Percentiles rank a stretch among this genome's conserved stretches.
Evolutionary conservation across 805 yeast species (phyloP).

Genomic region (Jamesozyma gamospora): DNA sequence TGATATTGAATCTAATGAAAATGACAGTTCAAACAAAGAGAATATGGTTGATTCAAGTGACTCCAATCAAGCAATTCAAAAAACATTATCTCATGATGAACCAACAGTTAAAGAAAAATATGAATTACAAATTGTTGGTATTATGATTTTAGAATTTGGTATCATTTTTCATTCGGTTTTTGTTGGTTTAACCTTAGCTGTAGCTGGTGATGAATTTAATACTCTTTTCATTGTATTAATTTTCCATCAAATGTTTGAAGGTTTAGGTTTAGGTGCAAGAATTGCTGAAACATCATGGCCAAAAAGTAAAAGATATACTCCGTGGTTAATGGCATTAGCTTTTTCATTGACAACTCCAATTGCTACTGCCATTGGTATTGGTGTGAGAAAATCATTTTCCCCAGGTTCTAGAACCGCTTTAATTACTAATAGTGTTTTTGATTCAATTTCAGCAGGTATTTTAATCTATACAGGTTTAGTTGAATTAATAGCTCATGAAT

Average conservation of each 20-base stretch:
- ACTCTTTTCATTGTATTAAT: constrained; percentile 60
- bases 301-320: constrained; percentile 35
- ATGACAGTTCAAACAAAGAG: too few species aligned
- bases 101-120: constrained; percentile 32
- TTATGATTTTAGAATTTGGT: constrained; percentile 66
- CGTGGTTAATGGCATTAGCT: constrained; percentile 45
- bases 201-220: constrained; percentile 66
- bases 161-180: constrained; percentile 75
- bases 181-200: constrained; percentile 68
- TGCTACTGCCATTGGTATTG: constrained; percentile 70
- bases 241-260: constrained; percentile 78
- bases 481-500: constrained; percentile 70
- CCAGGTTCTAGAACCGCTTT: constrained; percentile 50
- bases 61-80: too few species aligned
- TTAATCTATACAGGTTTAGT: constrained; percentile 68
- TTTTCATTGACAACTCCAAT: constrained; percentile 58
- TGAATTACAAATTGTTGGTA: constrained; percentile 44
- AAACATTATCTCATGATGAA: too few species aligned
- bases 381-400: constrained; percentile 53
- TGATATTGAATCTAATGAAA: too few species aligned
- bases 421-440: constrained; percentile 63
- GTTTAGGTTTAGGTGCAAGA: constrained; percentile 76
- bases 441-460: constrained; percentile 70
- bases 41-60: too few species aligned
- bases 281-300: constrained; percentile 52